These are phyloP conservation scores for Colletotrichum phormii DNA, from an alignment of 2,329 filamentous ascomycete species.

Conservation along the genomic window DNA sequence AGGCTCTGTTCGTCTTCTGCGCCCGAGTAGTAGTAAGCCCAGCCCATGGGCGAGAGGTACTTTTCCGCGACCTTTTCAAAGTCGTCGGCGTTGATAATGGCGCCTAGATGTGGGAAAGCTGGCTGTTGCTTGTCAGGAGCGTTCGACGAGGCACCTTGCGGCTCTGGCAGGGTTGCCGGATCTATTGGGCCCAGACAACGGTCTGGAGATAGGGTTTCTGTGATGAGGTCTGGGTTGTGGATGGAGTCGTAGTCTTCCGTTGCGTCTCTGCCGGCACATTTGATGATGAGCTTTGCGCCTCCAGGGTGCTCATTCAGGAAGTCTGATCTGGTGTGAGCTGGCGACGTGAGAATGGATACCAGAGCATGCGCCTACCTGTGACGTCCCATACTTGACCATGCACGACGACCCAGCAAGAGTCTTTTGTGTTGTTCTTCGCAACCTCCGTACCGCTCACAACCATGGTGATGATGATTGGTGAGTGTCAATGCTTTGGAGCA, in stretches of 20 bases:
- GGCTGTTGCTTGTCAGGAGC: conserved; percentile 12
- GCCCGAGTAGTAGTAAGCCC: conserved; percentile 84
- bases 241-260: conserved; percentile 49
- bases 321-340: conserved; percentile 37
- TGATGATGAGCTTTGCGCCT: conserved; percentile 46
- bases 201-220: conserved; percentile 42
- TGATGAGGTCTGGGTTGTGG: conserved; percentile 45
- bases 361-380: conserved; percentile 28
- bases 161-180: background rate
- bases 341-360: accelerated
- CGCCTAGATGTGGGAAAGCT: conserved; percentile 42
- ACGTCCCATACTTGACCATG: conserved; percentile 40
- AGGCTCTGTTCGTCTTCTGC: conserved; percentile 82
- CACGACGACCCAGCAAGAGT: conserved; percentile 39
- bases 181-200: conserved; percentile 44
- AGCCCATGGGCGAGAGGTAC: conserved; percentile 39
- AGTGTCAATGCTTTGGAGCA: background rate
- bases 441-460: conserved; percentile 35
- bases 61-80: conserved; percentile 49
- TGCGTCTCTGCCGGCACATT: conserved; percentile 48
- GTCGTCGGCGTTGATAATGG: conserved; percentile 50
- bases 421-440: conserved; percentile 36
- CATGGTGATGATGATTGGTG: background rate
- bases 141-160: background rate
- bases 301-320: conserved; percentile 49